Evolutionary conservation across 305 asterid species (phyloP).

Genomic region (Plantago lanceolata): DNA sequence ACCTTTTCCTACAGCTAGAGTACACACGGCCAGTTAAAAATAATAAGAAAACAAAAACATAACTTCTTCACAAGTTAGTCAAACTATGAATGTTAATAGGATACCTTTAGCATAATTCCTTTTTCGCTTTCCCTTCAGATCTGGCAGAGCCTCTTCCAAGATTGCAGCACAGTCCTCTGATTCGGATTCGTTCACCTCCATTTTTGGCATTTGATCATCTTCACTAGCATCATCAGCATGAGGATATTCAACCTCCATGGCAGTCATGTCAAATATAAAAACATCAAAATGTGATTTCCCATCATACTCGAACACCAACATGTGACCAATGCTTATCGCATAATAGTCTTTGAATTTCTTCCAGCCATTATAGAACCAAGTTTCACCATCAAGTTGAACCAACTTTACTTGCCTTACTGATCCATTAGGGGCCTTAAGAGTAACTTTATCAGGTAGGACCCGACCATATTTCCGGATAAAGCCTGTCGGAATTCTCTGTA

Average conservation of each 20-base stretch:
- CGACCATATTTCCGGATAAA: conserved; percentile 24
- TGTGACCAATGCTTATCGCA: background rate
- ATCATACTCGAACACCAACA: conserved; percentile 1
- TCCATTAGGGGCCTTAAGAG: conserved; percentile 28
- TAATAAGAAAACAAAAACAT: background rate
- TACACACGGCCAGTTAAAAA: background rate
- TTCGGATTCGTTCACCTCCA: background rate
- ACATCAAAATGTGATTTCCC: background rate
- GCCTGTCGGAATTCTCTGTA: conserved; percentile 29
- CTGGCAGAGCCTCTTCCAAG: background rate
- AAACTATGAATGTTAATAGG: background rate
- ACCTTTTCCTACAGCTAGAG: conserved; percentile 4
- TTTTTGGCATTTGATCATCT: background rate
- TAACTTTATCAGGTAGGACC: conserved; percentile 21
- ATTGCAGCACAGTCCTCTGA: conserved; percentile 19
- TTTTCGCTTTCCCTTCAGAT: background rate
- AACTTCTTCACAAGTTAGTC: background rate
- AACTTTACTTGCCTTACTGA: background rate
- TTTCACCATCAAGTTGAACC: background rate
- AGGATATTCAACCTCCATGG: conserved; percentile 1
- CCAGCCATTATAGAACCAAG: conserved; percentile 2
- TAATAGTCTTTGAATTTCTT: background rate
- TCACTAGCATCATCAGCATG: background rate
- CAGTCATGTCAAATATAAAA: background rate
- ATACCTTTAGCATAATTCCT: background rate